A percentile compares a stretch with the other conserved stretches of the same genome.
These are phyloP conservation scores for Nosema muscidifuracis DNA, from an alignment of 371 early-diverging fungal species.

Conservation along the genomic window DNA sequence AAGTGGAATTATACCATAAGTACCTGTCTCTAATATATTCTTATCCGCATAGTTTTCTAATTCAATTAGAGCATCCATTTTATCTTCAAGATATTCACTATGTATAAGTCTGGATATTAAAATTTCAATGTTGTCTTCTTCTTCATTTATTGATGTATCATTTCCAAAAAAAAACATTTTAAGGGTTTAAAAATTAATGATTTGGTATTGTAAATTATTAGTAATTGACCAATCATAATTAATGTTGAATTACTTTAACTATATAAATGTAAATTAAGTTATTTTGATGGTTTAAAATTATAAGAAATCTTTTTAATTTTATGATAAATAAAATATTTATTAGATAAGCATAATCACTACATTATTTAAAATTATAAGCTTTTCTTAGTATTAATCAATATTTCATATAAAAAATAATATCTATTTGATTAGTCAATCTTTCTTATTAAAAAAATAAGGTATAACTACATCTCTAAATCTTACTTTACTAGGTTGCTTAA, in stretches of 20 bases:
- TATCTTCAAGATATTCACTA: slow-evolving; percentile 24
- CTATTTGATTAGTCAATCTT: background rate
- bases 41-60: slow-evolving; percentile 1
- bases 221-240: too few relatives aligned
- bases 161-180: slow-evolving; percentile 34
- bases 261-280: too few relatives aligned
- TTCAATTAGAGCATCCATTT: slow-evolving; percentile 14
- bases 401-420: too few relatives aligned
- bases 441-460: slow-evolving; percentile 8
- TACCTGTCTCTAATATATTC: slow-evolving; percentile 13
- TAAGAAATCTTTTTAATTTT: too few relatives aligned
- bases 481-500: slow-evolving; percentile 19
- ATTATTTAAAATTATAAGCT: too few relatives aligned
- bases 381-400: too few relatives aligned
- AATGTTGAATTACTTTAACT: too few relatives aligned
- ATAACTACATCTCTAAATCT: slow-evolving; percentile 20
- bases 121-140: slow-evolving; percentile 7
- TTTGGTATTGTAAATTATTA: too few relatives aligned
- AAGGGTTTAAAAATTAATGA: background rate
- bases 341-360: too few relatives aligned
- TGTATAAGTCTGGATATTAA: slow-evolving; percentile 6
- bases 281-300: too few relatives aligned
- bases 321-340: too few relatives aligned
- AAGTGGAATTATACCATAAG: background rate
- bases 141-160: background rate